Base-by-base conservation (phyloP, 371 early-diverging fungal genomes). In the Lichtheimia corymbifera region DNA sequence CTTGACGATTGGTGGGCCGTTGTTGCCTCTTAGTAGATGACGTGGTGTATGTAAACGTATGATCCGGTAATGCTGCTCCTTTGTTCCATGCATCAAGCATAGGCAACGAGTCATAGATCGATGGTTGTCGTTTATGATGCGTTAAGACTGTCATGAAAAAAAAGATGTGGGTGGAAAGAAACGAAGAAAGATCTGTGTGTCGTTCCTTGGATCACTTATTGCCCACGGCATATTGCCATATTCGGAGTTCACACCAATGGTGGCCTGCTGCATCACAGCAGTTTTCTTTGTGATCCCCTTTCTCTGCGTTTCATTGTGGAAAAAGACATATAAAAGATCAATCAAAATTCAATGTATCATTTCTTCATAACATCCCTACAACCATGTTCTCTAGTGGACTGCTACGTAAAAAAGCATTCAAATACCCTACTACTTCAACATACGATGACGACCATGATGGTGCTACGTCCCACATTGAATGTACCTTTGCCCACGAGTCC, bases 11-110 rank as follows among this genome's bases (percentile, higher is more conserved):
- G 18, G 40, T 9, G 25, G 45, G 49, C 3, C 50, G 28, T 28
- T 25, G 58, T 24, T 51, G 18, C 5, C 18, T 47, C 9, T 35
- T 35, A 9, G 5, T 35, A 35, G 35, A 9, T 35, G 35, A 35
- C 11, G 35, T 6, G 6, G 13, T 25, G 14, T 22, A 13, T 12
- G 15, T 54, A 41, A n/a, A 40, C 11, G 5, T 40, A 20, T 40
- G 54, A 41, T 15, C n/a, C n/a, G 15, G 53, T 15, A 15, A 11
- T 9, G 40, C 30, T 54, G 7, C 54, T n/a, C n/a, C n/a, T n/a
- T 49, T 30, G 22, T 66, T 61, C 67, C 67, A 66, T n/a, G 67
- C 43, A 42, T 61, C 62, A n/a, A 66, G 56, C 18, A 50, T 55
- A 28, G 67, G 67, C 9, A 66, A 25, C 12, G 47, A 45, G 22